Base-by-base conservation (phyloP, 345 rosid genomes). In the Hirschfeldia incana region DNA sequence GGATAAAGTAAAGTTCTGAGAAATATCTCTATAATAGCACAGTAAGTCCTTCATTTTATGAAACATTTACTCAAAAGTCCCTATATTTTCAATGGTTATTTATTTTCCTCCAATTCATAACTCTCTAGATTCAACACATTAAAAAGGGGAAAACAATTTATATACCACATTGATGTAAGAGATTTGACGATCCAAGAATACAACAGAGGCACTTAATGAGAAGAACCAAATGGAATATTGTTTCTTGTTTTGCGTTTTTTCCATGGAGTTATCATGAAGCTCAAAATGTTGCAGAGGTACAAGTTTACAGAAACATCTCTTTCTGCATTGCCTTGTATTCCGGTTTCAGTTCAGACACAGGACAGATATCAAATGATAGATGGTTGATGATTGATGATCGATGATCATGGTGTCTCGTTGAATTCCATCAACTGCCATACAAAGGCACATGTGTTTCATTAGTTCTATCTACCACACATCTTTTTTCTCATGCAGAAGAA, bases 401-500 rank as follows among this genome's bases (percentile, higher is more conserved):
- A 61, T 61, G 36, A 32, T 79, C 74, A 79, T 29, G 82, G 82
- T 36, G 82, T 73, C 74, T 79, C 82, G 4, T 73, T 79, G 74
- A 79, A 79, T 28, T 79, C 82, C 82, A 79, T 79, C 82, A 79
- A 78, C 82, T 79, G 74, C 74, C 39, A 36, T 36, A 36, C 1
- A 36, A 36, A 36, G 39, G 39, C 7, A 36, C 39, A 36, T 36
- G 39, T 7, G 39, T 36, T 36, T 36, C 39, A 36, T 9, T 36
- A 6, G 39, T 7, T 36, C 42, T 36, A 36, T 36, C 5, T 36
- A 36, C 8, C 42, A 36, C 42, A 36, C 42, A 36, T 6, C 42
- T 36, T 36, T 10, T 36, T 36, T 36, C 42, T 36, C 42, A 29
- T 3, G 32, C 32, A 29, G 32, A 29, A 29, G 32, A 29, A 29